Evolutionary conservation across 306 rosid species (phyloP).

Genomic region (Ammopiptanthus mongolicus): DNA sequence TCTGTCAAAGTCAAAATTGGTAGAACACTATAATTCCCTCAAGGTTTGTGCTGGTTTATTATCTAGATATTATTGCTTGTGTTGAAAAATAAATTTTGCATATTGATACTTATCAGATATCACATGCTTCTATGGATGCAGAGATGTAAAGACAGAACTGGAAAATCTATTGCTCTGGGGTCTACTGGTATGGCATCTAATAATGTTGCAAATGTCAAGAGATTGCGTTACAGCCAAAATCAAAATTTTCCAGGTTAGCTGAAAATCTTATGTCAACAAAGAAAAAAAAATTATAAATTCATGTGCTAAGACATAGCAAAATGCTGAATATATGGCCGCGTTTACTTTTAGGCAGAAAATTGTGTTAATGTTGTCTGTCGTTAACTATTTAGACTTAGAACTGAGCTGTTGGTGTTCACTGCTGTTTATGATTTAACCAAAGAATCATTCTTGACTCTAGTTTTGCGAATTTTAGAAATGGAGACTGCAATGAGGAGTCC

Average conservation of each 20-base stretch:
- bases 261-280: slow-evolving; percentile 15
- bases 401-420: neutral
- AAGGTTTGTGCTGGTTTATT: slow-evolving; percentile 58
- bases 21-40: slow-evolving; percentile 57
- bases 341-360: neutral
- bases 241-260: slow-evolving; percentile 64
- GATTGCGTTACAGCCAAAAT: slow-evolving; percentile 48
- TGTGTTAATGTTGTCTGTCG: neutral
- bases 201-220: slow-evolving; percentile 46
- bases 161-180: slow-evolving; percentile 35
- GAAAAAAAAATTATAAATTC: neutral
- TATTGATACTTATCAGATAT: neutral
- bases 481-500: slow-evolving; percentile 79
- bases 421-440: neutral
- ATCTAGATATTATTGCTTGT: neutral
- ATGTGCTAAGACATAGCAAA: neutral
- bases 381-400: slow-evolving; percentile 10
- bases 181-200: slow-evolving; percentile 43
- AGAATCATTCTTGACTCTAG: slow-evolving; percentile 18
- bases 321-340: neutral
- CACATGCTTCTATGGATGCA: slow-evolving; percentile 32
- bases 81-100: neutral
- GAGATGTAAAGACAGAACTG: slow-evolving; percentile 43
- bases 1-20: slow-evolving; percentile 69
- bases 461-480: slow-evolving; percentile 52